phyloP scores from a whole-genome alignment of 768 basidiomycete genomes.

The Daedaleopsis nitida region DNA sequence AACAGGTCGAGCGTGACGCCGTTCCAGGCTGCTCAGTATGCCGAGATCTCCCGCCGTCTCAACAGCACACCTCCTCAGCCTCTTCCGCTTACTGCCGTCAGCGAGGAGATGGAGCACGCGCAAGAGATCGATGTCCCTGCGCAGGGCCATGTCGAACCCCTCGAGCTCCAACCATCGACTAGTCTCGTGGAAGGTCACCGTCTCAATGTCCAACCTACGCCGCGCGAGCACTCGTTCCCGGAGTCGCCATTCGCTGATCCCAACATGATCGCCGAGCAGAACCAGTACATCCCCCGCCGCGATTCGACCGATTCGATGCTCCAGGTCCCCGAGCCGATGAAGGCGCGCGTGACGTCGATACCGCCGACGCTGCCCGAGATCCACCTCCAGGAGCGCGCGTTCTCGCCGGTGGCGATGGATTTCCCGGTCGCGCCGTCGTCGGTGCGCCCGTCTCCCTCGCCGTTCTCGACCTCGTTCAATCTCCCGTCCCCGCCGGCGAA shows the following conservation, averaged over 20 bases:
- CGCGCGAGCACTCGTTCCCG: constrained; percentile 16
- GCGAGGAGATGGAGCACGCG: constrained; percentile 18
- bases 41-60: constrained; percentile 63
- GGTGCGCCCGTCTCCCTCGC: constrained; percentile 26
- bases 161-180: constrained; percentile 14
- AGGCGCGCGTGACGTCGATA: constrained; percentile 47
- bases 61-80: constrained; percentile 33
- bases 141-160: constrained; percentile 9
- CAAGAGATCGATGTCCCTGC: constrained; percentile 7
- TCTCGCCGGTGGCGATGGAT: constrained; percentile 38
- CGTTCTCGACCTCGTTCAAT: constrained; percentile 25
- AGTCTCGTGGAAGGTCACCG: constrained; percentile 13
- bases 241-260: constrained; percentile 35
- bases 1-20: constrained; percentile 71
- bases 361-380: constrained; percentile 61
- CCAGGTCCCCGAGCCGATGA: constrained; percentile 34
- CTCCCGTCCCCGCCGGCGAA: constrained; percentile 20
- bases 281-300: constrained; percentile 16
- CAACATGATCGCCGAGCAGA: constrained; percentile 12
- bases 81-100: constrained; percentile 26
- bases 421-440: constrained; percentile 23
- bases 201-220: constrained; percentile 7
- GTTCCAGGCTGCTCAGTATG: constrained; percentile 75
- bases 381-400: constrained; percentile 44
- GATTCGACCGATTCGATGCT: constrained; percentile 23